Conservation (phyloP, 306 rosid species). For the Leucaena leucocephala region DNA sequence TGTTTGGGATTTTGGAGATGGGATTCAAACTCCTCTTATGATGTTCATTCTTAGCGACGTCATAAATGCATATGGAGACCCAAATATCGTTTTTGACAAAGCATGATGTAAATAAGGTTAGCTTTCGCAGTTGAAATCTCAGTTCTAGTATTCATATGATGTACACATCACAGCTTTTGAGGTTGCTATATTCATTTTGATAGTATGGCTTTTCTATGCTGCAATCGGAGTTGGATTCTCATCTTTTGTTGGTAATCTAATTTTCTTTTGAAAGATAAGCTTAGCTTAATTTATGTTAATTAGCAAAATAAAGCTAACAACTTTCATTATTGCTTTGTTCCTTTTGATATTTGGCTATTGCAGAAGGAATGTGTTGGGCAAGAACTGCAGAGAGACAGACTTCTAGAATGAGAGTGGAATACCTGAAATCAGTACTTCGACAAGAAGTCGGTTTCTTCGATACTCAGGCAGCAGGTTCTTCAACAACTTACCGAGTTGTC, state of each 20-base stretch:
- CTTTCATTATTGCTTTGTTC: slow-evolving; percentile 22
- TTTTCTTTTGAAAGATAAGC: slow-evolving; percentile 8
- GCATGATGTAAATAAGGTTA: slow-evolving; percentile 74
- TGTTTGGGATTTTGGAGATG: slow-evolving; percentile 88
- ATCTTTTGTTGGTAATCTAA: slow-evolving; percentile 75
- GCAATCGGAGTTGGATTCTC: slow-evolving; percentile 83
- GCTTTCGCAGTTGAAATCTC: slow-evolving; percentile 5
- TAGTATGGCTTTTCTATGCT: slow-evolving; percentile 67
- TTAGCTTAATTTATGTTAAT: slow-evolving; percentile 11
- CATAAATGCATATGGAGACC: slow-evolving; percentile 70
- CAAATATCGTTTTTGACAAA: slow-evolving; percentile 39
- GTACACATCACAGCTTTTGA: slow-evolving; percentile 12
- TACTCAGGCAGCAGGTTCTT: slow-evolving; percentile 65
- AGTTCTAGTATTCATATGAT: background rate
- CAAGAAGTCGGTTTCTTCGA: slow-evolving; percentile 93
- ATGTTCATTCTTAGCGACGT: slow-evolving; percentile 85
- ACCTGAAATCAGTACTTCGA: slow-evolving; percentile 81
- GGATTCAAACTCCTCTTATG: slow-evolving; percentile 77
- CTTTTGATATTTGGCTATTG: slow-evolving; percentile 35
- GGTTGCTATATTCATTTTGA: slow-evolving; percentile 16
- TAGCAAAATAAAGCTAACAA: slow-evolving; percentile 21
- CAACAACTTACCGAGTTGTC: slow-evolving; percentile 79
- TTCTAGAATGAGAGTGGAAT: slow-evolving; percentile 78
- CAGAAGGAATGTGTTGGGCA: slow-evolving; percentile 92
- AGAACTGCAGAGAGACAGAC: slow-evolving; percentile 91